A percentile compares a stretch with the other conserved stretches of the same genome.
phyloP scores from a whole-genome alignment of 441 rosid species.

The Pelargonium myrrhifolium region DNA sequence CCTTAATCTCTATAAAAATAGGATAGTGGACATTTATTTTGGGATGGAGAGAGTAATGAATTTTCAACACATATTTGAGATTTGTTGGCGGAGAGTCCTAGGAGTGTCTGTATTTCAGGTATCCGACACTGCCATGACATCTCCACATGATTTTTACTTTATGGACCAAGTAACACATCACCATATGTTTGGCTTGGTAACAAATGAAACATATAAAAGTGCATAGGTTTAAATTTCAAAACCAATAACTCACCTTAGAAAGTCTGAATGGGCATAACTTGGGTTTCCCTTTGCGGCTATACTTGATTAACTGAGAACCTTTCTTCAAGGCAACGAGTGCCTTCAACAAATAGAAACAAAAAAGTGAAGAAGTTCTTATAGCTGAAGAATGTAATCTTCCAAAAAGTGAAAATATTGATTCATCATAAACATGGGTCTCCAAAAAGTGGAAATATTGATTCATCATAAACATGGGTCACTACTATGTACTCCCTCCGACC shows the following conservation, averaged over 20 bases:
- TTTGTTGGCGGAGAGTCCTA: too few species aligned
- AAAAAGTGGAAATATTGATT: background rate
- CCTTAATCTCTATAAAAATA: too few species aligned
- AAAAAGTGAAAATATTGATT: background rate
- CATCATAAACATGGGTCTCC: background rate
- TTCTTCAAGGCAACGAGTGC: constrained; percentile 73
- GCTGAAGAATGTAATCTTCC: too few species aligned
- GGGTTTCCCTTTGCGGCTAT: constrained; percentile 86
- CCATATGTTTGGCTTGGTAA: too few species aligned
- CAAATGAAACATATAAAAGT: background rate
- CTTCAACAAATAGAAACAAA: constrained; percentile 31
- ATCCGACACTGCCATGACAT: too few species aligned
- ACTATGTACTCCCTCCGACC: background rate
- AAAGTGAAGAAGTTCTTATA: background rate
- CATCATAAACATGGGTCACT: background rate
- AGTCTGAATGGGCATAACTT: constrained; percentile 87
- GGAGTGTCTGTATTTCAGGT: too few species aligned
- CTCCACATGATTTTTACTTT: too few species aligned
- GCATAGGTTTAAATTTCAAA: background rate
- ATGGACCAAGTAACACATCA: too few species aligned
- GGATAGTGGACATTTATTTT: too few species aligned
- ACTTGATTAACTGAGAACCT: constrained; percentile 79
- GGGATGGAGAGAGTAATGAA: too few species aligned
- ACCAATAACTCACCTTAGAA: constrained; percentile 52
- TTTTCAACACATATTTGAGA: too few species aligned